phyloP scores from a whole-genome alignment of 1,284 basidiomycete genomes.

The Ganoderma lucidum region DNA sequence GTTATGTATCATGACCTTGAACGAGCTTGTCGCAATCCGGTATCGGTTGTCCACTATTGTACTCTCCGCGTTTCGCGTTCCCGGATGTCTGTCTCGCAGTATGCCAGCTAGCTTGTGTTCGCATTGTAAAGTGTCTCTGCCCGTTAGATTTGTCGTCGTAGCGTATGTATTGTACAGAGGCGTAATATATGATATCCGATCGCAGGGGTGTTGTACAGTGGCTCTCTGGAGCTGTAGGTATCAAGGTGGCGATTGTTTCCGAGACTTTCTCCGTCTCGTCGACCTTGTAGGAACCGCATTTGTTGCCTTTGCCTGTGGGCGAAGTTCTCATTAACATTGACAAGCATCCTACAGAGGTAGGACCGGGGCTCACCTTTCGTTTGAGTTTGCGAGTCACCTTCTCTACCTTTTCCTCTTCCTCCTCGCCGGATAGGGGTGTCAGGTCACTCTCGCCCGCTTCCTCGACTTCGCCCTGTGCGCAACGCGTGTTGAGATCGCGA shows the following conservation, averaged over 20 bases:
- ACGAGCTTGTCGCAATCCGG: background rate
- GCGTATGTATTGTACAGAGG: conserved; percentile 22
- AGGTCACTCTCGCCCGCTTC: conserved; percentile 43
- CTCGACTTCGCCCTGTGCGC: conserved; percentile 14
- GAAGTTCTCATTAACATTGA: background rate
- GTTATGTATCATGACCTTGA: conserved; percentile 12
- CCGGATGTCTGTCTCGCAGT: conserved; percentile 11
- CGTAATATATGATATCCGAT: conserved; percentile 20
- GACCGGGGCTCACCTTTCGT: conserved; percentile 32
- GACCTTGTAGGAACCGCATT: conserved; percentile 3
- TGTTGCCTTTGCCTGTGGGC: conserved; percentile 14
- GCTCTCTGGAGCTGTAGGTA: too few relatives aligned
- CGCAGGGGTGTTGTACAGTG: background rate
- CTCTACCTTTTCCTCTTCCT: conserved; percentile 26
- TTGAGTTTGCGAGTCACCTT: conserved; percentile 28
- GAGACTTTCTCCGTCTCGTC: conserved; percentile 13
- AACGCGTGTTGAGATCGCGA: background rate
- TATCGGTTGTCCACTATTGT: background rate
- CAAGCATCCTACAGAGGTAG: background rate
- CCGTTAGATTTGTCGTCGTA: conserved; percentile 23
- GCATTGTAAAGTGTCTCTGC: background rate
- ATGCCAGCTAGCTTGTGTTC: background rate
- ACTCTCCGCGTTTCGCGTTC: conserved; percentile 1
- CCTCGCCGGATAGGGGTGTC: conserved; percentile 42
- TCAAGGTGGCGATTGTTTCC: conserved; percentile 11